Conservation (phyloP, 208 protist species). For the Crithidia fasciculata region DNA sequence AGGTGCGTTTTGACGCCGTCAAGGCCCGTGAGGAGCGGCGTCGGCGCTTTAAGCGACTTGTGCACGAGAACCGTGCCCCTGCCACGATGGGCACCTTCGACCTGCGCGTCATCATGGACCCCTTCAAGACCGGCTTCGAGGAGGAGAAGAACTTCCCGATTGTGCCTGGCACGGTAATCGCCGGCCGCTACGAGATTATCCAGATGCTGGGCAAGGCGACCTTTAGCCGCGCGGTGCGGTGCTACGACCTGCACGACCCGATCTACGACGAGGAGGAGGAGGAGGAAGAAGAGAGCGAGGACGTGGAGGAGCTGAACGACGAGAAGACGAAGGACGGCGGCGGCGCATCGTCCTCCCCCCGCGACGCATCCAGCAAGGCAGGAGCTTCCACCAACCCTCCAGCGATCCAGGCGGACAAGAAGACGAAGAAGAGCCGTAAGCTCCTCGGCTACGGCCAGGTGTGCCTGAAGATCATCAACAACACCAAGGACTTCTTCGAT, state of each 20-base stretch:
- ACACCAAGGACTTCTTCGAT: slow-evolving; percentile 98
- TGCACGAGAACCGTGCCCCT: slow-evolving; percentile 66
- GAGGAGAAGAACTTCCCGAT: slow-evolving; percentile 94
- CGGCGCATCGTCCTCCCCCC: slow-evolving; percentile 13
- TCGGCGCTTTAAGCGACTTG: slow-evolving; percentile 65
- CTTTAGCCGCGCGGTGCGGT: slow-evolving; percentile 94
- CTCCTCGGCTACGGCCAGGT: slow-evolving; percentile 81
- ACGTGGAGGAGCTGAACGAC: slow-evolving; percentile 14
- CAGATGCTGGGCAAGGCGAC: slow-evolving; percentile 95
- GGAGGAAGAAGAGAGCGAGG: slow-evolving; percentile 21
- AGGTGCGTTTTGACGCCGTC: slow-evolving; percentile 79
- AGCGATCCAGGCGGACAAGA: background rate
- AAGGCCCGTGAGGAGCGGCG: slow-evolving; percentile 71
- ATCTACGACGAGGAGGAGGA: slow-evolving; percentile 75
- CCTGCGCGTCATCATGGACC: slow-evolving; percentile 92
- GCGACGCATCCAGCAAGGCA: background rate
- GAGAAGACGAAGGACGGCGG: slow-evolving; percentile 7
- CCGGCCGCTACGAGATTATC: slow-evolving; percentile 94
- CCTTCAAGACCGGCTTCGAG: slow-evolving; percentile 94
- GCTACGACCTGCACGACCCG: slow-evolving; percentile 91
- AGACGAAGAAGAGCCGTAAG: slow-evolving; percentile 19
- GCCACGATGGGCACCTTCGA: slow-evolving; percentile 90
- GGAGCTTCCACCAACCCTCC: background rate
- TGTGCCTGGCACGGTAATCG: slow-evolving; percentile 84
- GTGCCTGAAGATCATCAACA: slow-evolving; percentile 98